Conservation (phyloP, 768 basidiomycete genomes). For the Termitomyces eurrhizus region DNA sequence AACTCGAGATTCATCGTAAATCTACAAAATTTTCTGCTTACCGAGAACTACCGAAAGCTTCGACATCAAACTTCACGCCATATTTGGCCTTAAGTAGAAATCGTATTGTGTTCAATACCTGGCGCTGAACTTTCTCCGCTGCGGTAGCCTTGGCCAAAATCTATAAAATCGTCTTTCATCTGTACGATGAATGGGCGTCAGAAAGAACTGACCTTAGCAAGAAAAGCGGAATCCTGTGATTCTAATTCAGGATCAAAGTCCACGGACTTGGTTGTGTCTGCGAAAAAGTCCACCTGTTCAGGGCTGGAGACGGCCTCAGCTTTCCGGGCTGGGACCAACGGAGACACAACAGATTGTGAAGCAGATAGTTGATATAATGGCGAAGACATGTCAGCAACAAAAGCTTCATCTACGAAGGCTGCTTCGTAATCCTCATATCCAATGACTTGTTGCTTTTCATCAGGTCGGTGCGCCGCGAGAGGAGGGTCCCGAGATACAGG, state of each 20-base stretch:
- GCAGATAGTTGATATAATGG: background rate
- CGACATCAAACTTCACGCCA: slow-evolving; percentile 30
- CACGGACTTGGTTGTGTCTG: background rate
- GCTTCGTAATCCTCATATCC: background rate
- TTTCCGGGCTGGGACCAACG: background rate
- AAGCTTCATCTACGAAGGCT: background rate
- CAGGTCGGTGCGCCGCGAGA: background rate
- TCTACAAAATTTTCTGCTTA: slow-evolving; percentile 5
- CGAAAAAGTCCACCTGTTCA: background rate
- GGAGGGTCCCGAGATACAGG: background rate
- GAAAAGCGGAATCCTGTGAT: background rate
- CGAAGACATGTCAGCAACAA: background rate
- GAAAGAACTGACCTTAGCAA: background rate
- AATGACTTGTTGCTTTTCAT: background rate
- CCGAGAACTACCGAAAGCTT: slow-evolving; percentile 46
- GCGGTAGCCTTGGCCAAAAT: background rate
- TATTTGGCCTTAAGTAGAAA: slow-evolving; percentile 23
- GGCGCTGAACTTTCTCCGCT: background rate
- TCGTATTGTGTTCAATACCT: slow-evolving; percentile 16
- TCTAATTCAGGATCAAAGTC: background rate
- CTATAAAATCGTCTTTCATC: background rate
- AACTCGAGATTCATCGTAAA: background rate
- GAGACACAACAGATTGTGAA: too few relatives aligned
- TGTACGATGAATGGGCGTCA: background rate
- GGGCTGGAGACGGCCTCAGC: background rate